Evolutionary conservation across 768 basidiomycete species (phyloP), one percentile per base, ranked within the genome.

Genomic region (Pholiota molesta): DNA sequence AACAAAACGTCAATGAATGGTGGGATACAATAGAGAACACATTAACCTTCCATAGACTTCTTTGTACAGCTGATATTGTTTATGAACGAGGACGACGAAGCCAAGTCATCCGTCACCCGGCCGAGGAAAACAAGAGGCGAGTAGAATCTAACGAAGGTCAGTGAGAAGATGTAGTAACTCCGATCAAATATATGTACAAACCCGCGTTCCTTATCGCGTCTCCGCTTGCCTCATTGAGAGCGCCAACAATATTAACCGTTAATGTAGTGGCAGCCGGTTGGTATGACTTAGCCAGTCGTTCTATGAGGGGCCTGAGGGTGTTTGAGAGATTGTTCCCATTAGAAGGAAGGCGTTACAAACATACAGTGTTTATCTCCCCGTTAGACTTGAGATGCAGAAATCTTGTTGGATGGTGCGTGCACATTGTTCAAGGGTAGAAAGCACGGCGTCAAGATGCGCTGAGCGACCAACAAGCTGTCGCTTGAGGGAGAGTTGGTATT

Each of bases 381-480:
- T 75, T 75, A 21, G 73, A 72, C 54, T 83, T 80, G 14, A 83
- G 74, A 56, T 75, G 75, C 2, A 73, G 65, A 92, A 74, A 71
- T 95, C 92, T 19, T 81, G 76, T 61, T 87, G 84, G 49, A 94
- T 75, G 13, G 78, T 74, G 47, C 76, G 69, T 14, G 89, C 87
- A 65, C 84, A 84, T 33, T 75, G 78, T 64, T 95, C 92, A 11
- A 93, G 74, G 2, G 75, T 78, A 8, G 71, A 73, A 61, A 94
- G 70, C 13, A 90, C 80, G 21, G 79, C 75, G 60, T 92, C 81
- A 28, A 94, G 73, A 45, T 85, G 72, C 0, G 84, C 78, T 11
- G 89, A 89, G 40, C 91, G 84, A 19, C 87, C 86, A 21, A 81
- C 66, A n/a, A 94, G 75, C 63, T 89, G 90, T 47, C 82, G 82